phyloP scores from a whole-genome alignment of 768 basidiomycete genomes.

The Termitomyces eurrhizus region DNA sequence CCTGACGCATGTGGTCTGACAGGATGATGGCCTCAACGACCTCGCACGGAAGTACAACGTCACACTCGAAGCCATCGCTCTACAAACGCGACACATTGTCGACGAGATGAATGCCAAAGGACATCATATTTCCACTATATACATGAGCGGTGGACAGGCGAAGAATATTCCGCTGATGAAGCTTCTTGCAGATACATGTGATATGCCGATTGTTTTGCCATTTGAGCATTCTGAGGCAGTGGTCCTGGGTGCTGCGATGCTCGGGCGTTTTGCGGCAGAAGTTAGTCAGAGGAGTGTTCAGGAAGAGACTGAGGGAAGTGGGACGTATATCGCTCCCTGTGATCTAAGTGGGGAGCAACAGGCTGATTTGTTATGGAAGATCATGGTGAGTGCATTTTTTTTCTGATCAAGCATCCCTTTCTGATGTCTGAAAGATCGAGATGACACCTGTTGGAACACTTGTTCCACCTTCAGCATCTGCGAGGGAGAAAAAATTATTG shows the following conservation, averaged over 20 bases:
- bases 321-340: conserved; percentile 12
- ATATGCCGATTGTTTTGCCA: conserved; percentile 81
- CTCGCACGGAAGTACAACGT: conserved; percentile 89
- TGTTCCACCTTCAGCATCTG: conserved; percentile 58
- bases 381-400: conserved; percentile 62
- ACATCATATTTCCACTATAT: conserved; percentile 78
- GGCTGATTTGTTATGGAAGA: conserved; percentile 76
- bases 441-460: conserved; percentile 87
- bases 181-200: conserved; percentile 82
- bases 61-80: conserved; percentile 88
- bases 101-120: conserved; percentile 84
- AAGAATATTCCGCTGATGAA: conserved; percentile 88
- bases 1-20: neutral
- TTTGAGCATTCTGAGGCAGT: conserved; percentile 75
- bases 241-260: conserved; percentile 90
- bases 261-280: conserved; percentile 83
- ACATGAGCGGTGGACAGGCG: conserved; percentile 92
- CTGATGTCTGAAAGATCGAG: conserved; percentile 51
- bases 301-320: conserved; percentile 21
- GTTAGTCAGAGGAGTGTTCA: conserved; percentile 21
- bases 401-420: conserved; percentile 21
- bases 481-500: conserved; percentile 68
- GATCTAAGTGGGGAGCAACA: conserved; percentile 40
- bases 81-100: conserved; percentile 93
- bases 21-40: conserved; percentile 73